Evolutionary conservation across 1,284 basidiomycete species (phyloP).

Genomic region (Austropuccinia psidii): DNA sequence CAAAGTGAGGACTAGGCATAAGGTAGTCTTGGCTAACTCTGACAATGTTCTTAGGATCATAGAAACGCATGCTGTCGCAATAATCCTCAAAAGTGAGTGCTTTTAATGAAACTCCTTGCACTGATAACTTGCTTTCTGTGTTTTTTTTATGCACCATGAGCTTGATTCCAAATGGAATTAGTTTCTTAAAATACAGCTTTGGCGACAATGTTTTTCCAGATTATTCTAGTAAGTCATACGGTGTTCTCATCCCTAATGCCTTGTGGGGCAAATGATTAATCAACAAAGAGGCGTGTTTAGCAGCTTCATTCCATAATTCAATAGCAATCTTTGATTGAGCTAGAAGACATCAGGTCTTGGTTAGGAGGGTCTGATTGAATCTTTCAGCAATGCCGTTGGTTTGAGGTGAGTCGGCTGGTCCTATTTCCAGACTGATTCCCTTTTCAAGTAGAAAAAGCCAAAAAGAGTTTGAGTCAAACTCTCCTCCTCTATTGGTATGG

Average conservation of each 20-base stretch:
- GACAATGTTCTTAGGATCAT: no score
- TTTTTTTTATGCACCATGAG: neutral
- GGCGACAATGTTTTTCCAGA: neutral
- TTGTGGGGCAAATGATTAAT: neutral
- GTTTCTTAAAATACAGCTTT: neutral
- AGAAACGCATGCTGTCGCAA: constrained; percentile 4
- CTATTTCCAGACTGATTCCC: neutral
- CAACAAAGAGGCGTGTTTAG: neutral
- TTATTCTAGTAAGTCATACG: neutral
- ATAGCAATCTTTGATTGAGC: neutral
- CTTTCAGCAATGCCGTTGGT: neutral
- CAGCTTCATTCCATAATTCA: constrained; percentile 6
- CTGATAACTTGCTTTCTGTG: neutral
- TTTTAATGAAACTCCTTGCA: neutral
- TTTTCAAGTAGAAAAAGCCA: neutral
- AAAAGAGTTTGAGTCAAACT: neutral
- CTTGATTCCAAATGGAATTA: constrained; percentile 10
- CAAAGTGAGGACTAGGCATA: no score
- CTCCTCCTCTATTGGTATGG: neutral
- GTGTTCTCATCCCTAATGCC: neutral
- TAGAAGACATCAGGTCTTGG: neutral
- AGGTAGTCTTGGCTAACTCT: no score
- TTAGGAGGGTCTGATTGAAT: constrained; percentile 1
- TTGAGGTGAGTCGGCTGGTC: neutral
- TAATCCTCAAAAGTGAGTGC: neutral